Percentiles rank a stretch among this genome's conserved stretches.
Conservation (phyloP, 2,329 filamentous ascomycete genomes). For the Paraphoma sp. region DNA sequence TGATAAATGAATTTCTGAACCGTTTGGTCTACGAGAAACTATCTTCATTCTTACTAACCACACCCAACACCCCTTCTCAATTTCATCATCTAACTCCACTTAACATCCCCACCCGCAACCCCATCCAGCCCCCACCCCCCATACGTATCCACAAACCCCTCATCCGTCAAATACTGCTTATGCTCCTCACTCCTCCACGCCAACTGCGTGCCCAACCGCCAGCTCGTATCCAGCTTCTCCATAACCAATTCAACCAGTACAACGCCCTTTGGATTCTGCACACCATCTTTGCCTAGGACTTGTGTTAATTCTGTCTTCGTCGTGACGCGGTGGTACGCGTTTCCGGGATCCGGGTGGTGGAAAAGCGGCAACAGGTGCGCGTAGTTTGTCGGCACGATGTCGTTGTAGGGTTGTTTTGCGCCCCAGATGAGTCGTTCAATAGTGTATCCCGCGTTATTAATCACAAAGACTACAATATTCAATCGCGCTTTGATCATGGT, state of each 20-base stretch:
- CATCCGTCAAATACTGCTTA: slow-evolving; percentile 45
- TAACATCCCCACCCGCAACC: slow-evolving; percentile 22
- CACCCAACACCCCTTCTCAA: not conserved
- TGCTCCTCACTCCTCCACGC: slow-evolving; percentile 44
- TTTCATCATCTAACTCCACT: slow-evolving; percentile 26
- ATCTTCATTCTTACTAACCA: not conserved
- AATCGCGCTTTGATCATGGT: slow-evolving; percentile 62
- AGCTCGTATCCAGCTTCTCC: slow-evolving; percentile 34
- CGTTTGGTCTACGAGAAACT: too few relatives aligned
- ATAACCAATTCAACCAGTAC: slow-evolving; percentile 53
- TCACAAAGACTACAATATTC: slow-evolving; percentile 49
- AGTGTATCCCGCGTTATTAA: slow-evolving; percentile 57
- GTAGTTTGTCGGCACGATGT: slow-evolving; percentile 50
- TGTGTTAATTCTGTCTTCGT: slow-evolving; percentile 48
- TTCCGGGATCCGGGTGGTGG: slow-evolving; percentile 37
- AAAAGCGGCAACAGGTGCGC: slow-evolving; percentile 50
- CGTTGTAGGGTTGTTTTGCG: slow-evolving; percentile 48
- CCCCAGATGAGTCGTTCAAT: slow-evolving; percentile 57
- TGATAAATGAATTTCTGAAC: too few relatives aligned
- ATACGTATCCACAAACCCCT: slow-evolving; percentile 48
- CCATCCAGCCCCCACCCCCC: slow-evolving; percentile 39
- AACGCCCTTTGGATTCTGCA: slow-evolving; percentile 40
- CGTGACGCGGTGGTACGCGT: slow-evolving; percentile 45
- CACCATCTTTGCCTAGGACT: slow-evolving; percentile 37
- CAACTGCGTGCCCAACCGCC: slow-evolving; percentile 48